Percentiles rank a stretch among this genome's conserved stretches.
These are phyloP conservation scores for Trypanosoma brucei DNA, from an alignment of 208 protist species.

Conservation along the genomic window DNA sequence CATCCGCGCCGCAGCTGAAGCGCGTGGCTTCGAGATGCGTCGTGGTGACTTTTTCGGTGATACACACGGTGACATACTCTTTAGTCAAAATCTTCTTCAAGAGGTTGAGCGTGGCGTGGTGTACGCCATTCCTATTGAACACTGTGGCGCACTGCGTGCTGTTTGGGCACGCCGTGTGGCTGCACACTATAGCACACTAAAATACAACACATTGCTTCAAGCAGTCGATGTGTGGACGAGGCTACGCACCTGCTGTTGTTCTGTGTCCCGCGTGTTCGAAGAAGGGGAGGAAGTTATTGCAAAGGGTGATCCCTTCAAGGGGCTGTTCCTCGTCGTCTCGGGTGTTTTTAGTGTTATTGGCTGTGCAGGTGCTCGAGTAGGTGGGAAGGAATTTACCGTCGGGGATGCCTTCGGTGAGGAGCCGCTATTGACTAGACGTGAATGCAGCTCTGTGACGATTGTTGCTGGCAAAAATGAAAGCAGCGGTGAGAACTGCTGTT, in stretches of 20 bases:
- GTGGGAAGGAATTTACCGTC: conserved; percentile 25
- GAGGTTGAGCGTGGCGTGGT: conserved; percentile 57
- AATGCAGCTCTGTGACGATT: conserved; percentile 52
- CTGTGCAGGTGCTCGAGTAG: conserved; percentile 1
- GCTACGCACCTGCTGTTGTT: conserved; percentile 49
- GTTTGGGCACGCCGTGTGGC: conserved; percentile 34
- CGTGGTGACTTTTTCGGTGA: conserved; percentile 76
- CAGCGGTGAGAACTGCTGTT: conserved; percentile 7
- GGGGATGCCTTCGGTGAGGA: conserved; percentile 64
- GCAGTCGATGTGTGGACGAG: conserved; percentile 42
- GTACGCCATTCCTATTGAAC: conserved; percentile 49
- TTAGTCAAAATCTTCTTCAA: conserved; percentile 30
- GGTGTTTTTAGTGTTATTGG: conserved; percentile 35
- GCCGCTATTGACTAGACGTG: conserved; percentile 33
- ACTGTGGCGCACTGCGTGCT: conserved; percentile 23
- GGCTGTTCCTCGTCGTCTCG: conserved; percentile 36
- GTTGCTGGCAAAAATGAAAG: conserved; percentile 24
- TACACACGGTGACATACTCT: conserved; percentile 32
- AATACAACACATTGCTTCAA: conserved; percentile 43
- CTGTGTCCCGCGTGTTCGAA: conserved; percentile 3
- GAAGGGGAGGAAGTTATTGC: conserved; percentile 30
- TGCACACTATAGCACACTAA: conserved; percentile 26
- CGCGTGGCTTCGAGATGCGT: conserved; percentile 30
- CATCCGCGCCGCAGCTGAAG: conserved; percentile 35
- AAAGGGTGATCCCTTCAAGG: conserved; percentile 24